Base-by-base conservation (phyloP, 2,329 filamentous ascomycete species). In the Aureobasidium sp. region DNA sequence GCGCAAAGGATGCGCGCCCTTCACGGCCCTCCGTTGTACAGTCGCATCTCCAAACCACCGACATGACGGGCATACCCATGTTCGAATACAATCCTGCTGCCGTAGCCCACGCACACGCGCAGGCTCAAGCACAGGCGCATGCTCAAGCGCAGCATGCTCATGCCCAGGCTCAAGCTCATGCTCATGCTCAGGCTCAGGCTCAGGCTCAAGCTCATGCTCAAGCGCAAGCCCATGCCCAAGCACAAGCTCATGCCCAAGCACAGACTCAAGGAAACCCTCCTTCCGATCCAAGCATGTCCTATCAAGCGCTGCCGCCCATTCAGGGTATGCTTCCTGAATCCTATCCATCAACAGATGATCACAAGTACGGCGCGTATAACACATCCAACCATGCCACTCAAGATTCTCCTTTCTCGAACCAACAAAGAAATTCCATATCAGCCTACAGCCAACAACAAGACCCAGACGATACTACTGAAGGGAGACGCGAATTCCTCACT, bases 401-500 rank as follows among this genome's bases (percentile, higher is more conserved):
- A 47, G 59, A 72, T 42, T 69, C 72, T 58, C 64, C 70, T 20
- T 70, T 69, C 58, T 66, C 70, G 6, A 67, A 62, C 71, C 77
- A 32, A 74, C 76, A 50, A 72, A 75, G 65, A 67, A 64, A 66
- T 23, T 66, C 68, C 15, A 55, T 66, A 26, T 56, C 72, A 52
- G 69, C 75, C 5, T 78, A 73, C 64, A 69, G 64, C 61, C 69
- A 68, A 48, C 47, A 67, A 39, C 73, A 76, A 52, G 72, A 72
- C 46, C 72, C 72, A 53, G 64, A 66, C 61, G 76, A 76, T 23
- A 76, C 76, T 17, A 71, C 77, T 26, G 76, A 75, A 62, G 77
- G 78, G 57, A 74, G 76, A 34, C 77, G 84, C 41, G 83, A 89
- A 57, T 90, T 84, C 67, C 80, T 96, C 50, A 86, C 84, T 66